Percentiles rank a stretch among this genome's conserved stretches.
phyloP scores from a whole-genome alignment of 768 basidiomycete genomes.

The Lactarius deliciosus region DNA sequence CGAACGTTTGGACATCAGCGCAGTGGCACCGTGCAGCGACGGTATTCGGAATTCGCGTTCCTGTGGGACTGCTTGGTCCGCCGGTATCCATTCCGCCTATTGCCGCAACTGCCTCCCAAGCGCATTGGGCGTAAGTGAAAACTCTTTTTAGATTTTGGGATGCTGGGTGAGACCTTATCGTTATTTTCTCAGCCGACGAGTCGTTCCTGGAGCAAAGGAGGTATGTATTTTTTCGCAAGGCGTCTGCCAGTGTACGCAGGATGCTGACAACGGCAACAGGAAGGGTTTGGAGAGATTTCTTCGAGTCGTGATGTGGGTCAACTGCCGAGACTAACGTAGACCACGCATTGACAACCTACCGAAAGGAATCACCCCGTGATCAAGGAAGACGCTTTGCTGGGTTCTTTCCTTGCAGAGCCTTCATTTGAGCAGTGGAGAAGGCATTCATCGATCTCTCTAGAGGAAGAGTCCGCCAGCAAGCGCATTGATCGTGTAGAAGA shows the following conservation, averaged over 20 bases:
- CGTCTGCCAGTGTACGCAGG: background rate
- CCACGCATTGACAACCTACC: conserved; percentile 16
- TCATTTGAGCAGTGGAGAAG: conserved; percentile 91
- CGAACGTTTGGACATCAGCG: conserved; percentile 40
- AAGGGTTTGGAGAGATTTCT: conserved; percentile 79
- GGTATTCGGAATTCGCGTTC: conserved; percentile 93
- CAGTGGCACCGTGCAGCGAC: conserved; percentile 67
- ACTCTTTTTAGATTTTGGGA: background rate
- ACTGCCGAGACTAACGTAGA: background rate
- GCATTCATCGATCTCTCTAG: conserved; percentile 67
- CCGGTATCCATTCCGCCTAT: conserved; percentile 91
- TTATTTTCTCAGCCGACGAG: conserved; percentile 64
- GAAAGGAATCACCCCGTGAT: conserved; percentile 87
- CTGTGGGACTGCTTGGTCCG: conserved; percentile 83
- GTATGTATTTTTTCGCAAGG: conserved; percentile 38
- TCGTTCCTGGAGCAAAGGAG: conserved; percentile 89
- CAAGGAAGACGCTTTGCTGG: conserved; percentile 80
- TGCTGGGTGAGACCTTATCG: conserved; percentile 11
- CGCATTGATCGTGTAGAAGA: conserved; percentile 81
- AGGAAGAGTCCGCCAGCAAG: conserved; percentile 85
- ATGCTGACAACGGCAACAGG: conserved; percentile 40
- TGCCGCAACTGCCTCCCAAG: conserved; percentile 88
- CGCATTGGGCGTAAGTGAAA: conserved; percentile 74
- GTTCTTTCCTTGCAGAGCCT: conserved; percentile 77
- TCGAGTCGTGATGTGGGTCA: conserved; percentile 70